phyloP scores from a whole-genome alignment of 2,329 filamentous ascomycete species.

The Phoma herbarum region DNA sequence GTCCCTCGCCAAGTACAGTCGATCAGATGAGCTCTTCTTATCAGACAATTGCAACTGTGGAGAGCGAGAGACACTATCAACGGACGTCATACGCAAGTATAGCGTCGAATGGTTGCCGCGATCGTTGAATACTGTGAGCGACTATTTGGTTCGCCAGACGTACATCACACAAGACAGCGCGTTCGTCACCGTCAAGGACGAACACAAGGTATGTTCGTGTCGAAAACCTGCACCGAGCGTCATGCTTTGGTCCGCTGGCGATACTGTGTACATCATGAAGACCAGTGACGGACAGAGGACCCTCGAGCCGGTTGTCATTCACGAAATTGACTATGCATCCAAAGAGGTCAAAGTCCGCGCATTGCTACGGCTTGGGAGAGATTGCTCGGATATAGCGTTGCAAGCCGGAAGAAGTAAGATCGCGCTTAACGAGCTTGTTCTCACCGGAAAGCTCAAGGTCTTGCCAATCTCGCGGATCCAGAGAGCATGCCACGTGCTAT shows the following conservation, averaged over 20 bases:
- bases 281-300: slow-evolving; percentile 35
- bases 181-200: slow-evolving; percentile 66
- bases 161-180: slow-evolving; percentile 68
- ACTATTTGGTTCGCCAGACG: slow-evolving; percentile 74
- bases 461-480: slow-evolving; percentile 57
- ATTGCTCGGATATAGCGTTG: slow-evolving; percentile 47
- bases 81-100: slow-evolving; percentile 67
- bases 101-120: slow-evolving; percentile 66
- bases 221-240: slow-evolving; percentile 24
- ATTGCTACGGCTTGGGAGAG: slow-evolving; percentile 60
- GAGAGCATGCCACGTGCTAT: slow-evolving; percentile 67
- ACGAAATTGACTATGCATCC: slow-evolving; percentile 47
- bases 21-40: slow-evolving; percentile 76
- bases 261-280: slow-evolving; percentile 59
- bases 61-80: slow-evolving; percentile 60
- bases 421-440: slow-evolving; percentile 67
- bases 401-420: slow-evolving; percentile 33
- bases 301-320: slow-evolving; percentile 70
- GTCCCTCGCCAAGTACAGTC: slow-evolving; percentile 71
- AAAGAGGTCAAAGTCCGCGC: slow-evolving; percentile 58
- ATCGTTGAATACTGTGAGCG: slow-evolving; percentile 52
- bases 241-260: slow-evolving; percentile 5
- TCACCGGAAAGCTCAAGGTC: slow-evolving; percentile 58
- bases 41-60: slow-evolving; percentile 78
- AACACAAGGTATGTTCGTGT: slow-evolving; percentile 65